Base-by-base conservation (phyloP, 805 yeast species). In the Saturnispora gosingensis region DNA sequence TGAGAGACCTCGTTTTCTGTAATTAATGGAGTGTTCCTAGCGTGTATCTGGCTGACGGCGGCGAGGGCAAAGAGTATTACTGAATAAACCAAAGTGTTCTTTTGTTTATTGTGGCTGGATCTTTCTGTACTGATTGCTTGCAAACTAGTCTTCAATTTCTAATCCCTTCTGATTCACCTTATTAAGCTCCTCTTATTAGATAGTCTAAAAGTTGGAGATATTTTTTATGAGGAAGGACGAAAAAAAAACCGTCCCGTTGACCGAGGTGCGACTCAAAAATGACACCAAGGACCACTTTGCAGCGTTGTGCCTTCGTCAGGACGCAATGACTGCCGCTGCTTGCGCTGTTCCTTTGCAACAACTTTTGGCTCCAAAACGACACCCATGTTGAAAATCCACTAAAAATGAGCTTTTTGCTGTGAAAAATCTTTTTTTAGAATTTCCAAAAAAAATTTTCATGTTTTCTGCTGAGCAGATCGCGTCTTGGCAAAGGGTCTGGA, bases 401-500 rank as follows among this genome's bases (percentile, higher is more conserved):
- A 10, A 30, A 30, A 30, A 30, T 30, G 34, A 24, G 24, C 22
- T 40, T 40, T 22, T 20, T 22, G 22, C 22, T 1, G 4, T 4
- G 3, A 22, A 22, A 22, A 22, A 22, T 4, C 43, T 39, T 39
- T 39, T 39, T 24, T 24, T 10, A 8, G 16, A 16, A 15, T 35
- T 35, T 10, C 28, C 22, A 22, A 22, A 22, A 22, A 22, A 22
- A 22, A 22, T 3, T 22, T 20, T 22, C 22, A 22, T 22, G 22
- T 22, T 22, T 15, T 11, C 10, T 25, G 30, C 38, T 45, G 47
- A 45, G 47, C 38, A 9, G 16, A 4, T 30, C 13, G 10, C 22
- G 18, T 43, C 47, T 43, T 43, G 47, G 47, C 47, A 49, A 49
- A 45, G 51, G 46, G 35, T 49, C 47, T 35, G 20, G 43, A 43